phyloP scores from a whole-genome alignment of 2,329 filamentous ascomycete genomes.

The Metarhizium brunneum region DNA sequence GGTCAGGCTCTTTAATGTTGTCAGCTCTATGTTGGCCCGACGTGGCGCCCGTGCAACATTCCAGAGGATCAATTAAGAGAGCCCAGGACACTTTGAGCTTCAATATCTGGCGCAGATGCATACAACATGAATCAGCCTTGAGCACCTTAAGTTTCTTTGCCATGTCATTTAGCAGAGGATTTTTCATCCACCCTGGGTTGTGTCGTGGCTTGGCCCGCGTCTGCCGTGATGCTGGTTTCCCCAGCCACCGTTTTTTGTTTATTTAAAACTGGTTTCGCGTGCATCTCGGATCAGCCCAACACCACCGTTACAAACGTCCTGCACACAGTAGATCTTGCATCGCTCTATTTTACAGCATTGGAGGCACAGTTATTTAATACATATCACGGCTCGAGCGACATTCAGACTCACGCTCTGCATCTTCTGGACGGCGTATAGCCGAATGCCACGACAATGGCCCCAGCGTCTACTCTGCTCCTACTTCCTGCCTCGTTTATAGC shows the following conservation, averaged over 20 bases:
- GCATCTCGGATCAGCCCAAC: too few relatives aligned
- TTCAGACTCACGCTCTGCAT: not conserved
- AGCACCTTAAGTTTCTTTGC: too few relatives aligned
- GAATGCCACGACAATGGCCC: slow-evolving; percentile 1
- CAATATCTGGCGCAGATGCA: too few relatives aligned
- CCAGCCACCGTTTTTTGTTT: not conserved
- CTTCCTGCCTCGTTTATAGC: slow-evolving; percentile 5
- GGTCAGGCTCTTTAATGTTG: too few relatives aligned
- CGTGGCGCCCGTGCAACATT: too few relatives aligned
- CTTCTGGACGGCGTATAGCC: not conserved
- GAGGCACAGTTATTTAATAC: not conserved
- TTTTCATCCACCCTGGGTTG: not conserved
- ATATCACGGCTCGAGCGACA: not conserved
- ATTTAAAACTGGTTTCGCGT: too few relatives aligned
- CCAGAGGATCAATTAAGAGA: too few relatives aligned
- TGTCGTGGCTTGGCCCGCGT: not conserved
- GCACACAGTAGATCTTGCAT: not conserved
- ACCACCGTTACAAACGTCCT: not conserved
- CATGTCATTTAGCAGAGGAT: too few relatives aligned
- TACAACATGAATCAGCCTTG: too few relatives aligned
- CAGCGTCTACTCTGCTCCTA: not conserved
- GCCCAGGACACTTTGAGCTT: too few relatives aligned
- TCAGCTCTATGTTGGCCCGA: too few relatives aligned
- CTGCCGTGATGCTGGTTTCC: not conserved
- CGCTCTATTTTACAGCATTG: not conserved